A percentile compares a stretch with the other conserved stretches of the same genome.
phyloP scores from a whole-genome alignment of 208 protist genomes.

The Chromosphaera perkinsii region DNA sequence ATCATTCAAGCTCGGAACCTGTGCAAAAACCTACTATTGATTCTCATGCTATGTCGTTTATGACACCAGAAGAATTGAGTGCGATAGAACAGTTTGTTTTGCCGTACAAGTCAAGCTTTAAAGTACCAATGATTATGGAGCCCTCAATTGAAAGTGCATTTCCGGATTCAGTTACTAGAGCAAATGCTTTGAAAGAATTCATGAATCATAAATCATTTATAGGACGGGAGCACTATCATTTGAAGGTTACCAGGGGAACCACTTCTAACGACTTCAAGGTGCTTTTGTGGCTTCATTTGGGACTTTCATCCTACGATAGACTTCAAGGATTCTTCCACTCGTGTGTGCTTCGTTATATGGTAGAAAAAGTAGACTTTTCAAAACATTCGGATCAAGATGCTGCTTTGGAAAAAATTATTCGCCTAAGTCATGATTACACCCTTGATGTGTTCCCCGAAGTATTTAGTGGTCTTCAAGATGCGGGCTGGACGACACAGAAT shows the following conservation, averaged over 20 bases:
- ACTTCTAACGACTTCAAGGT: neutral
- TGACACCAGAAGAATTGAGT: too few species aligned
- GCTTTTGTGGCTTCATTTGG: neutral
- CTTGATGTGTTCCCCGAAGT: too few species aligned
- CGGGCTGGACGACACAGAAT: too few species aligned
- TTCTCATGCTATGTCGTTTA: neutral
- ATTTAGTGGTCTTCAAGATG: too few species aligned
- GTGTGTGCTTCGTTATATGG: neutral
- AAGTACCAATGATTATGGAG: neutral
- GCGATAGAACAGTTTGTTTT: neutral
- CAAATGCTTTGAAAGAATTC: neutral
- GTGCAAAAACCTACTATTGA: neutral
- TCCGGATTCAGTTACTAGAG: neutral
- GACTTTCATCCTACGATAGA: neutral
- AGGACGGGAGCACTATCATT: neutral
- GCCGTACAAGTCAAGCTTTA: neutral
- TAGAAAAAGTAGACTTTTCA: too few species aligned
- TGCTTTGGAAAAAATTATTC: too few species aligned
- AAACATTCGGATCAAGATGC: too few species aligned
- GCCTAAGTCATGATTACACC: too few species aligned
- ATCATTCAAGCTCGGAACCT: too few species aligned
- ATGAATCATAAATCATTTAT: neutral
- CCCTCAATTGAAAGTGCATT: neutral
- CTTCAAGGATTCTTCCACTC: neutral
- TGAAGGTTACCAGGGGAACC: neutral